Percentiles rank a stretch among this genome's conserved stretches.
Conservation (phyloP, 352 stramenopile species). For the Globisporangium spiculum region DNA sequence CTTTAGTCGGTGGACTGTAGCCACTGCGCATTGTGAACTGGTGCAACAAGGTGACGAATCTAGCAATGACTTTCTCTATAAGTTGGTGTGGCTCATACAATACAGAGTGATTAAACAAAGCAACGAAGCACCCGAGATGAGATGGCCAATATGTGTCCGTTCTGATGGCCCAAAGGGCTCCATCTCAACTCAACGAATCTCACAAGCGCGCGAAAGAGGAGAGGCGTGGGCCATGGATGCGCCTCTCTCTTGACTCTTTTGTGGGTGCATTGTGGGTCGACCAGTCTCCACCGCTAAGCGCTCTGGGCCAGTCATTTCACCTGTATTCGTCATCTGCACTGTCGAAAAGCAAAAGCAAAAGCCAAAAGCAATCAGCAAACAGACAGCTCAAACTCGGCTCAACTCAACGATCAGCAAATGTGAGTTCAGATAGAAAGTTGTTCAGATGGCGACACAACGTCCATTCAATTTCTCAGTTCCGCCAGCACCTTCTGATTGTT, state of each 20-base stretch:
- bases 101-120: background rate
- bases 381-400: background rate
- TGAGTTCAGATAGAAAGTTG: background rate
- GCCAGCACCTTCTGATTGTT: background rate
- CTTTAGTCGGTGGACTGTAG: background rate
- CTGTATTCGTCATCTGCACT: background rate
- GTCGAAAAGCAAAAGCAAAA: background rate
- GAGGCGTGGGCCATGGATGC: background rate
- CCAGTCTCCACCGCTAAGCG: background rate
- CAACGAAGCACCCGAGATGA: background rate
- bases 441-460: background rate
- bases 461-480: background rate
- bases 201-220: background rate
- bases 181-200: background rate
- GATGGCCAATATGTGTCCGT: background rate
- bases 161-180: background rate
- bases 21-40: background rate
- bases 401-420: background rate
- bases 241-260: background rate
- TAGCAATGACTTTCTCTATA: background rate
- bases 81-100: background rate
- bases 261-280: background rate
- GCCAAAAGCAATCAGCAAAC: background rate
- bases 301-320: background rate
- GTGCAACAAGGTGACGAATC: background rate